phyloP scores from a whole-genome alignment of 306 rosid genomes.

The Casuarina glauca region DNA sequence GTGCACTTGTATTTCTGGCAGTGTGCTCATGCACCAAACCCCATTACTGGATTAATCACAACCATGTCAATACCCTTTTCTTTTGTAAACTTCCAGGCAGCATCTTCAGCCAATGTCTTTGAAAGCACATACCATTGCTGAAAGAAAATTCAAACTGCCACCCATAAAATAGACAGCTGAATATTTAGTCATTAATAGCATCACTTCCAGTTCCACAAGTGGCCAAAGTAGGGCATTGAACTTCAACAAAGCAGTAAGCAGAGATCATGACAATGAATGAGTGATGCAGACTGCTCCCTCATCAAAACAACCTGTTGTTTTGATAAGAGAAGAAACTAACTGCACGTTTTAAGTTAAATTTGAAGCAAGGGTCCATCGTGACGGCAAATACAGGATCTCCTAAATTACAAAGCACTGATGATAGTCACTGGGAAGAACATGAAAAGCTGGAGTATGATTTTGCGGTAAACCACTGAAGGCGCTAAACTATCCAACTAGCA shows the following conservation, averaged over 20 bases:
- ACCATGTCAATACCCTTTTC: conserved; percentile 78
- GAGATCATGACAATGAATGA: not conserved
- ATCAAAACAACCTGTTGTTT: not conserved
- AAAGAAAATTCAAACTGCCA: conserved; percentile 15
- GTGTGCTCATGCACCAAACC: conserved; percentile 74
- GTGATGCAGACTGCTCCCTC: not conserved
- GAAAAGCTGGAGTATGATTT: not conserved
- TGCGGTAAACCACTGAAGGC: not conserved
- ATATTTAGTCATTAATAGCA: not conserved
- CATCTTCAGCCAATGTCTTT: conserved; percentile 86
- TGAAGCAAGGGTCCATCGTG: not conserved
- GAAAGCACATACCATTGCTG: conserved; percentile 78
- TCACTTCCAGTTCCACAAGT: not conserved
- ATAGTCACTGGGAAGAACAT: not conserved
- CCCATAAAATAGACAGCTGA: not conserved
- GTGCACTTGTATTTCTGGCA: conserved; percentile 58
- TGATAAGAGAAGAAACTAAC: no score
- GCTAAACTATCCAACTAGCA: not conserved
- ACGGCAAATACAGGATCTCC: not conserved
- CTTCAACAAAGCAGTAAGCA: no score
- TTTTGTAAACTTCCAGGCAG: conserved; percentile 81
- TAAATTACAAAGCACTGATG: not conserved
- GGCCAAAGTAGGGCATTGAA: not conserved
- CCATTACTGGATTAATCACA: conserved; percentile 66
- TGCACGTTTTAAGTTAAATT: not conserved